A percentile compares a stretch with the other conserved stretches of the same genome.
phyloP scores from a whole-genome alignment of 768 basidiomycete species.

The Lactarius sp. region DNA sequence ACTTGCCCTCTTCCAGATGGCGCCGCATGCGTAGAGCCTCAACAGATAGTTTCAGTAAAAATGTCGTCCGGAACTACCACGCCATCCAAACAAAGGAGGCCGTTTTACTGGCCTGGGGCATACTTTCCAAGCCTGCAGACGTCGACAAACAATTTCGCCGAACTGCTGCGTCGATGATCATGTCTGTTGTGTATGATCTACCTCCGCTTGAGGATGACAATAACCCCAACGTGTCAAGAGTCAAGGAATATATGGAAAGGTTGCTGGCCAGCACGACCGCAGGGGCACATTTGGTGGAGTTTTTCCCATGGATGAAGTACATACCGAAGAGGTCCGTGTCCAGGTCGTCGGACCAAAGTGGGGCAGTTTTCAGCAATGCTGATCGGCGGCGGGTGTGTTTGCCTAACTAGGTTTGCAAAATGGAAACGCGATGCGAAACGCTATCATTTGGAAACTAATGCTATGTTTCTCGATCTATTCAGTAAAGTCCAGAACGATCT shows the following conservation, averaged over 20 bases:
- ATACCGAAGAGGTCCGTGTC: not conserved
- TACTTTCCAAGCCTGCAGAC: not conserved
- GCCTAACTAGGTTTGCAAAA: too few relatives aligned
- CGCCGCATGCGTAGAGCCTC: too few relatives aligned
- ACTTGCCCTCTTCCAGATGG: too few relatives aligned
- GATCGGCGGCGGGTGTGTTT: not conserved
- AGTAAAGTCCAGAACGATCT: not conserved
- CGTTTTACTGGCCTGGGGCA: not conserved
- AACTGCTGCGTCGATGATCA: too few relatives aligned
- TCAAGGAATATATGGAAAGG: not conserved
- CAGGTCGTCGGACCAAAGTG: not conserved
- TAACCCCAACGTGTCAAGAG: too few relatives aligned
- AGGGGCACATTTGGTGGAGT: not conserved
- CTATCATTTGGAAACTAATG: not conserved
- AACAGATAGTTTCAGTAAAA: too few relatives aligned
- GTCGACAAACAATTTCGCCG: too few relatives aligned
- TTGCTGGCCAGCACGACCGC: not conserved
- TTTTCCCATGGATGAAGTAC: not conserved
- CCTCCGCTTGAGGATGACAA: too few relatives aligned
- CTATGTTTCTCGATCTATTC: not conserved
- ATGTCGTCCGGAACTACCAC: not conserved
- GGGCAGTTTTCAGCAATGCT: not conserved
- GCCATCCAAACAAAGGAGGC: not conserved
- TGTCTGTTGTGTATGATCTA: too few relatives aligned
- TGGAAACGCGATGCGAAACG: too few relatives aligned